Conservation (phyloP, 1,139 yeast species). For the Hemisphaericaspora lyxosophila region DNA sequence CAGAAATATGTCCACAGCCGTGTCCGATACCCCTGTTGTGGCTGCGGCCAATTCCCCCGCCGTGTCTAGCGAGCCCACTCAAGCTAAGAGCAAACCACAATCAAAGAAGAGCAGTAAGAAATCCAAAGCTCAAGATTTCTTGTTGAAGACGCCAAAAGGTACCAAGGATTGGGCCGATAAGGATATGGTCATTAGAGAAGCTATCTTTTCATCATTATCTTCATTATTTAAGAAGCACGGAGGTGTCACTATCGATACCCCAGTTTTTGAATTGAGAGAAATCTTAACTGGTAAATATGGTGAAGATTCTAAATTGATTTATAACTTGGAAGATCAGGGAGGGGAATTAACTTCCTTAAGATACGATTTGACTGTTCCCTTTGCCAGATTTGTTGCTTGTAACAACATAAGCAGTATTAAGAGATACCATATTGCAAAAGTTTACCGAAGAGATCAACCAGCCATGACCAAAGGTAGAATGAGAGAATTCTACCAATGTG, state of each 20-base stretch:
- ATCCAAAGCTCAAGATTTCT: constrained; percentile 47
- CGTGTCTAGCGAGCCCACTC: constrained; percentile 10
- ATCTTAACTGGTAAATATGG: constrained; percentile 96
- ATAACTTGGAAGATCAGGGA: constrained; percentile 96
- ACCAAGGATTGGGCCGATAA: constrained; percentile 98
- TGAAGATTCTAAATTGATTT: constrained; percentile 93
- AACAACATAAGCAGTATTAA: constrained; percentile 86
- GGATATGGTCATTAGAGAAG: constrained; percentile 93
- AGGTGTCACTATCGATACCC: constrained; percentile 96
- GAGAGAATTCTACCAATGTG: constrained; percentile 99
- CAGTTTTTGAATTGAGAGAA: constrained; percentile 93
- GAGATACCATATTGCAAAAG: constrained; percentile 96
- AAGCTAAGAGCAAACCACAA: constrained; percentile 12
- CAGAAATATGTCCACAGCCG: constrained; percentile 23
- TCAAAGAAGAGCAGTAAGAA: constrained; percentile 24
- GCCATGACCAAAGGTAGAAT: constrained; percentile 99
- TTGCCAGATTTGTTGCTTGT: constrained; percentile 95
- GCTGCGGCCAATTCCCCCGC: constrained; percentile 14
- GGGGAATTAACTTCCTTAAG: constrained; percentile 94
- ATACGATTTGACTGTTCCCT: constrained; percentile 95
- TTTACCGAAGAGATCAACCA: constrained; percentile 97
- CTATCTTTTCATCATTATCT: constrained; percentile 72
- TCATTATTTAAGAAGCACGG: constrained; percentile 89
- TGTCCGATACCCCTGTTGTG: constrained; percentile 2
- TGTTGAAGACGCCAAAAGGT: constrained; percentile 93